Evolutionary conservation across 257 asterid genomes (phyloP).

Genomic region (Voacanga thouarsii): DNA sequence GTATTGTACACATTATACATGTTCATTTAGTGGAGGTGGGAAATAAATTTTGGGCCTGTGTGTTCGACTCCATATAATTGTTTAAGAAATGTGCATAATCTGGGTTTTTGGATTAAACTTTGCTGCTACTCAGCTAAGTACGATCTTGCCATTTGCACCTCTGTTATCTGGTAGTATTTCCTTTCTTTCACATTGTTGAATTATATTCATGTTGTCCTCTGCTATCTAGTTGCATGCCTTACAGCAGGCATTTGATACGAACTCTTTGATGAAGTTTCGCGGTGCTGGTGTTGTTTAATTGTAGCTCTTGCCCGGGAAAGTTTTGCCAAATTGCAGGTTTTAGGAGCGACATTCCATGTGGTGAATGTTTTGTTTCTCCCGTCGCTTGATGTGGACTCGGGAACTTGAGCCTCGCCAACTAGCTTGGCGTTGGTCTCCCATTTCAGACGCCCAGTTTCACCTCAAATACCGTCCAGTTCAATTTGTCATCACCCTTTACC

Average conservation of each 20-base stretch:
- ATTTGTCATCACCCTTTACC: constrained; percentile 11
- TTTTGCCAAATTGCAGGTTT: constrained; percentile 64
- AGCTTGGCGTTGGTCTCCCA: constrained; percentile 23
- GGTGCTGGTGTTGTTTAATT: background rate
- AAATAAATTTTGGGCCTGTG: background rate
- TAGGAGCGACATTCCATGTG: constrained; percentile 45
- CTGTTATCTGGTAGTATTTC: too few species aligned
- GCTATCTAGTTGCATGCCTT: too few species aligned
- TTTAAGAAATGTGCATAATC: too few species aligned
- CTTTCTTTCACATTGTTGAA: too few species aligned
- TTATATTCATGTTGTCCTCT: too few species aligned
- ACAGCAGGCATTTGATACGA: background rate
- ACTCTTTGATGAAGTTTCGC: background rate
- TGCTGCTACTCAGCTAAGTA: too few species aligned
- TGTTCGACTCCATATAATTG: too few species aligned
- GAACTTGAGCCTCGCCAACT: constrained; percentile 7
- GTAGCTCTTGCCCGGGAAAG: constrained; percentile 48
- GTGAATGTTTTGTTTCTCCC: too few species aligned
- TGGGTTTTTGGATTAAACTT: background rate
- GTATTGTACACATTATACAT: background rate
- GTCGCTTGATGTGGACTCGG: too few species aligned
- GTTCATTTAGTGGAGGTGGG: background rate
- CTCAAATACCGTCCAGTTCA: constrained; percentile 33
- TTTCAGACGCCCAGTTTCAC: constrained; percentile 43
- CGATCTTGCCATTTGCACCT: too few species aligned